Evolutionary conservation across 352 stramenopile species (phyloP), one percentile per base, ranked within the genome.

Genomic region (Peronospora destructor): DNA sequence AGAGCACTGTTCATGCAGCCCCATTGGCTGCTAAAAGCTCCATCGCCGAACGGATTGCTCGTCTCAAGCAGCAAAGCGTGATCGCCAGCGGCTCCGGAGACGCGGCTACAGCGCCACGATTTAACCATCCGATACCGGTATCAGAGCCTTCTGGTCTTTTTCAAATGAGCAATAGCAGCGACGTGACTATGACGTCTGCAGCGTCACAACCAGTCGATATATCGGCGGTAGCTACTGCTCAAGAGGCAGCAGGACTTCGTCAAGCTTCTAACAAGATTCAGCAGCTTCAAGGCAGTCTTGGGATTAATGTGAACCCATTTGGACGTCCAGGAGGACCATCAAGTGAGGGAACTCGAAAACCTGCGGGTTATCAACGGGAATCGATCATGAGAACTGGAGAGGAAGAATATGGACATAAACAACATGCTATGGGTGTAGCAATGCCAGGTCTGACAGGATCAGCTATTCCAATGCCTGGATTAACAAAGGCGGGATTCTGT

Each of bases 301-400:
- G 74, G 3, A 87, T 93, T 53, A 88, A 88, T 51, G 69, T 93
- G 41, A 93, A 91, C 59, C 71, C 79, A 4, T 93, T 93, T 45
- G 63, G 59, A 35, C 71, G 78, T 29, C 54, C 74, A 16, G 68
- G 73, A 12, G 54, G 51, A 49, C 40, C 61, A n/a, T 53, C 53
- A 4, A 61, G 29, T 45, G 64, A 70, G 6, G 73, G 73, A 1
- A 75, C 78, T 46, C 54, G 68, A 9, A 77, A 71, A 29, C 53
- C 68, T n/a, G 56, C 45, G 13, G 39, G 48, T 53, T 53, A 29
- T 10, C 57, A 64, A 33, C 38, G 53, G 3, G 62, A 67, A 42
- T 85, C 76, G 30, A 91, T 91, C 36, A 89, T 93, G 76, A 85
- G 66, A 34, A 93, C 83, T 5, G 83, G 83, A 10, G 83, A 93